phyloP scores from a whole-genome alignment of 202 grass and related monocot genomes.

The Hordeum pubiflorum region DNA sequence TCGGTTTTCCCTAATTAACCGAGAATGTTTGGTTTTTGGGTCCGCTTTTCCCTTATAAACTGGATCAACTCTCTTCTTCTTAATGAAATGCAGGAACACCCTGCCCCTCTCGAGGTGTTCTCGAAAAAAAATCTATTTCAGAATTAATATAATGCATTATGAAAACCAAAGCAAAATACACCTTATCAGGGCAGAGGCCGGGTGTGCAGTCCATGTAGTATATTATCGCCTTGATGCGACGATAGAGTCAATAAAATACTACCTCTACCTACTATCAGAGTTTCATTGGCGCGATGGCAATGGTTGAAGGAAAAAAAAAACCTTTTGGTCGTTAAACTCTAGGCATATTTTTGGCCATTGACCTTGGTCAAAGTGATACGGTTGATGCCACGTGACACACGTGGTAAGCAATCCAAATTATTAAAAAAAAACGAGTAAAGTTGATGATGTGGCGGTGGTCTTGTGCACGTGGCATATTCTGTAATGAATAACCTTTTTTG shows the following conservation, averaged over 20 bases:
- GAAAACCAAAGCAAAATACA: no score
- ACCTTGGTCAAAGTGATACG: no score
- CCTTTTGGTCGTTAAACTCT: neutral
- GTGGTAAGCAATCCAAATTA: no score
- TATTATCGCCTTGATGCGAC: neutral
- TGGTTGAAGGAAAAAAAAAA: neutral
- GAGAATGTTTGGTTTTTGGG: no score
- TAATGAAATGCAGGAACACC: no score
- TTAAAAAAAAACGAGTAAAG: no score
- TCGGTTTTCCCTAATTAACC: no score
- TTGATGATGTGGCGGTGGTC: neutral
- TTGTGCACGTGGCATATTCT: neutral
- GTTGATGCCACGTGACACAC: neutral
- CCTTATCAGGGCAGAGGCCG: neutral
- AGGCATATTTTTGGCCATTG: no score
- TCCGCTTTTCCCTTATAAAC: no score
- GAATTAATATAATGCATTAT: neutral
- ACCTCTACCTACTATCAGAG: neutral
- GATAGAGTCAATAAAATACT: neutral
- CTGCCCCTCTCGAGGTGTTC: no score
- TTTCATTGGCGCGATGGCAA: neutral
- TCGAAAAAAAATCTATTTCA: neutral
- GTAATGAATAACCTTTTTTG: neutral
- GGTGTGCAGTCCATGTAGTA: neutral
- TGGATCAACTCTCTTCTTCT: no score